Base-by-base conservation (phyloP, 352 stramenopile genomes). In the Thraustotheca clavata region DNA sequence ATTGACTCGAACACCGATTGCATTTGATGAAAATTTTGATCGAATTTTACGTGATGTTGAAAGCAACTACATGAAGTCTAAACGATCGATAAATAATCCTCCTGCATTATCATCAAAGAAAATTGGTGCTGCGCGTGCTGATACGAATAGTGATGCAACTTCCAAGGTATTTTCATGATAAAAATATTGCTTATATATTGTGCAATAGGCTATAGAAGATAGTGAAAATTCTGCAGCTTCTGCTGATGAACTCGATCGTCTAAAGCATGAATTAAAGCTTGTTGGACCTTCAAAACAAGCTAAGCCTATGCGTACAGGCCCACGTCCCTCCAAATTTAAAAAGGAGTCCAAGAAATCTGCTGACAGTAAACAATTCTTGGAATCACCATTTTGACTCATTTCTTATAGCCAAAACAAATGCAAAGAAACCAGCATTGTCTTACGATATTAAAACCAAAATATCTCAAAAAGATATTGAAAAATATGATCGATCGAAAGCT, bases 401-500 rank as follows among this genome's bases (percentile, higher is more conserved):
- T 52, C 34, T 9, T 18, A 31, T 52, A 52, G 43, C 31, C 7
- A 52, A 72, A 27, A 69, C 69, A 32, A 92, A 89, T 69, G 65
- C 69, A 11, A 91, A 89, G 63, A 77, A 78, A 24, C 82, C 78
- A 29, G 70, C 77, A 60, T 60, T 70, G 5, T 60, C 35, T 31
- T 62, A 67, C 4, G 74, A 77, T 41, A 71, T 76, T 6, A 68
- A 72, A 24, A 75, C 79, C 52, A 91, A 91, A 59, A 69, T 95
- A 16, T 89, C 76, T 27, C 90, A 87, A 63, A 89, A 92, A 67
- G 87, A 93, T 46, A 85, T 87, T 6, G 67, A 77, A 38, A 80
- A 74, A 48, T 60, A 95, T 3, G 83, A 93, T 69, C 80, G 77
- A 29, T 91, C 83, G 11, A 18, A 54, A 20, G 34, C 89, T 79